These are phyloP conservation scores for Marasmius tenuissimus DNA, from an alignment of 1,284 basidiomycete genomes.

Conservation along the genomic window DNA sequence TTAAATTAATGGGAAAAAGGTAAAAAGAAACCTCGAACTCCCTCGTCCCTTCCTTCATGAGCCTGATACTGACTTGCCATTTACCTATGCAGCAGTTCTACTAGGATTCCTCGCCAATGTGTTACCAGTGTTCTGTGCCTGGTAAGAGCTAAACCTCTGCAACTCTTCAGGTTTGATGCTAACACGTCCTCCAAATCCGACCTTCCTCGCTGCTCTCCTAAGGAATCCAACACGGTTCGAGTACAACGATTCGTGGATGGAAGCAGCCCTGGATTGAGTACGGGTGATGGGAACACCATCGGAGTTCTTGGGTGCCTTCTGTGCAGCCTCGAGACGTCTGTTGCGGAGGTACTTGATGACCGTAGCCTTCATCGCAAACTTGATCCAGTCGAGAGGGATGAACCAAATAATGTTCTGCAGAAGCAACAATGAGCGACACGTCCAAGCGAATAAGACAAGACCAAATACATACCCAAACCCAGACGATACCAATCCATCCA, in stretches of 20 bases:
- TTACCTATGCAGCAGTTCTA: constrained; percentile 42
- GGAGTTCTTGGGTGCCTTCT: constrained; percentile 38
- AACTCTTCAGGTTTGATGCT: constrained; percentile 82
- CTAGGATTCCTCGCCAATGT: constrained; percentile 79
- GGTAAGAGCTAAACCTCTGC: constrained; percentile 81
- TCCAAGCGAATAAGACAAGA: not conserved
- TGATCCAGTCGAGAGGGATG: constrained; percentile 92
- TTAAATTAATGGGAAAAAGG: not conserved
- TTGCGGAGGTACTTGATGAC: constrained; percentile 82
- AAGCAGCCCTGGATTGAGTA: constrained; percentile 88
- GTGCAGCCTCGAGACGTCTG: constrained; percentile 55
- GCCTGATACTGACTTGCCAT: too few relatives aligned
- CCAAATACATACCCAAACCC: constrained; percentile 78
- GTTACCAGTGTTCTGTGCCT: constrained; percentile 75
- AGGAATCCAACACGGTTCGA: constrained; percentile 91
- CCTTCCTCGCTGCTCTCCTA: constrained; percentile 80
- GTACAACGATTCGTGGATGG: constrained; percentile 92
- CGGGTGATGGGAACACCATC: constrained; percentile 79
- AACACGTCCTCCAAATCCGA: constrained; percentile 82
- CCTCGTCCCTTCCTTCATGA: constrained; percentile 5
- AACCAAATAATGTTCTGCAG: constrained; percentile 90
- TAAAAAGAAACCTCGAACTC: not conserved
- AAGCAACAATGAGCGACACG: constrained; percentile 7
- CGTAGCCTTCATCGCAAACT: constrained; percentile 94
- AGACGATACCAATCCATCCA: constrained; percentile 96